phyloP scores from a whole-genome alignment of 441 rosid species.

The Hypseocharis bilobata region DNA sequence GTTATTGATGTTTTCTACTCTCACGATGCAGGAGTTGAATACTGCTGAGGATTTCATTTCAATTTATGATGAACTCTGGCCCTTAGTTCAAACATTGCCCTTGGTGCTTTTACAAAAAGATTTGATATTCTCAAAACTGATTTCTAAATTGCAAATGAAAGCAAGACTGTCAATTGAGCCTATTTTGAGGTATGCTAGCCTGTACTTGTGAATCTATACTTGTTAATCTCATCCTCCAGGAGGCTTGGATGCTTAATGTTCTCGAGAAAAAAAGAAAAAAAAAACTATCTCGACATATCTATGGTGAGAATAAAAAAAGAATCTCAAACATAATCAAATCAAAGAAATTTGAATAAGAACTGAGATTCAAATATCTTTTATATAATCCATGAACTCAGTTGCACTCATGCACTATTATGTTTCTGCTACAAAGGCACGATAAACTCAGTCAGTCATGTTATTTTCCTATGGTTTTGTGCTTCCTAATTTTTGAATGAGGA shows the following conservation, averaged over 20 bases:
- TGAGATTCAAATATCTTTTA: background rate
- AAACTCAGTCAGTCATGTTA: background rate
- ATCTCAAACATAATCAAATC: background rate
- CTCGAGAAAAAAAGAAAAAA: too few relatives aligned
- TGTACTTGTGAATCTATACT: background rate
- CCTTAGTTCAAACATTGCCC: slow-evolving; percentile 62
- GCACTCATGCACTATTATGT: background rate
- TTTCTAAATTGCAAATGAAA: slow-evolving; percentile 62
- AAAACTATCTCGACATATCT: background rate
- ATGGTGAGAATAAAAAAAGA: background rate
- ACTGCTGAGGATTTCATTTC: slow-evolving; percentile 88
- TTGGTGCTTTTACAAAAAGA: slow-evolving; percentile 64
- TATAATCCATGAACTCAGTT: background rate
- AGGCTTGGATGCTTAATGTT: background rate
- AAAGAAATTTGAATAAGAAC: background rate
- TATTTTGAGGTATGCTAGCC: slow-evolving; percentile 53
- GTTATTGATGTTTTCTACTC: slow-evolving; percentile 9
- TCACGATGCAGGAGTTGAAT: slow-evolving; percentile 62
- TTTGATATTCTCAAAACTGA: slow-evolving; percentile 52
- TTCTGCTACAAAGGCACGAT: background rate
- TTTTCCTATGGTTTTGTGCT: background rate
- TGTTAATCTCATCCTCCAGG: background rate
- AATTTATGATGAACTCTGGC: slow-evolving; percentile 62
- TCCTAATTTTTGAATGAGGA: background rate
- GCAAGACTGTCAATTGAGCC: slow-evolving; percentile 86